Evolutionary conservation across 140 eudicot genomes (phyloP), one percentile per base, ranked within the genome.

Genomic region (Senecio squalidus): DNA sequence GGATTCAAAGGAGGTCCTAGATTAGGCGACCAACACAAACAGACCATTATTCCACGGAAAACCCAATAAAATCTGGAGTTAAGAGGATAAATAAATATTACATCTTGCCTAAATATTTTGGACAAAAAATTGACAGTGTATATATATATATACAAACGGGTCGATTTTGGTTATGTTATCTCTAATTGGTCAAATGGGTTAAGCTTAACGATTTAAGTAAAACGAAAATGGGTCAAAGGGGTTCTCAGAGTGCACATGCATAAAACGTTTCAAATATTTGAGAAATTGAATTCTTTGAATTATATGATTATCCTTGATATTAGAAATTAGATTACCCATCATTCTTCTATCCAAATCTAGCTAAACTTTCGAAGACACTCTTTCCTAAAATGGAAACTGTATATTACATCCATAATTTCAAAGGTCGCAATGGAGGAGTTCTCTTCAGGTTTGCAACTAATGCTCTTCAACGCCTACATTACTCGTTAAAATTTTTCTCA

Each of bases 281-380:
- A 54, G 55, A 54, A 55, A 27, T 10, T 29, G 29, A 44, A 11
- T 56, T 39, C 4, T 45, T 33, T 40, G n/a, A 48, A 47, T 13
- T 15, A 26, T 59, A 7, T 55, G 48, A 65, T 76, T 60, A 20
- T 79, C 82, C 93, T 80, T 77, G 65, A 76, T 20, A 31, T 58
- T 52, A 39, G 30, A 55, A 72, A 45, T 18, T 40, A 89, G 98
- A 91, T 75, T 86, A 91, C 57, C 98, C 98, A 34, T 60, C 96
- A 38, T 86, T 91, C 75, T 91, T 91, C 76, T 91, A 91, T 74
- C 98, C 98, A 50, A 91, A 91, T 79, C 84, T 91, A 28, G 94
- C 88, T 50, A 82, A 78, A 44, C 89, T 91, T 53, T 38, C 70
- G 33, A 76, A 75, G 66, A 81, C 96, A 1, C 82, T 91, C 24